Conservation (phyloP, 176 grass and related monocot species). For the Dendrocalamus sinicus region DNA sequence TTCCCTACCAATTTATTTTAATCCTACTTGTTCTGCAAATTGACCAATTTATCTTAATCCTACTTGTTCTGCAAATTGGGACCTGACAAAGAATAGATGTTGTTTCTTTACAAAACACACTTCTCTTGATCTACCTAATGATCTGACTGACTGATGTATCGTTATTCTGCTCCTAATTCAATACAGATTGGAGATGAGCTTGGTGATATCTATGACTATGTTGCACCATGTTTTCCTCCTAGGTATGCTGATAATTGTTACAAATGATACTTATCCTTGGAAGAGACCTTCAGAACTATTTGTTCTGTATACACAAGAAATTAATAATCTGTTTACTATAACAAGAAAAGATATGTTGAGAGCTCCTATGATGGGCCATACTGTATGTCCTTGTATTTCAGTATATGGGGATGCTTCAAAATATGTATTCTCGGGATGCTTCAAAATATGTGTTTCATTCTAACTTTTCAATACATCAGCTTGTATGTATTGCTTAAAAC, state of each 20-base stretch:
- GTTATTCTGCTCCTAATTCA: constrained; percentile 34
- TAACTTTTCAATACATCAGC: constrained; percentile 21
- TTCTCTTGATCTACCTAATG: constrained; percentile 34
- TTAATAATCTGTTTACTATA: constrained; percentile 10
- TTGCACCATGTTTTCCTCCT: constrained; percentile 98
- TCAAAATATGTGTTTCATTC: not conserved
- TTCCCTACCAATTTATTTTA: constrained; percentile 23
- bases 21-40: constrained; percentile 28
- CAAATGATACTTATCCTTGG: constrained; percentile 15
- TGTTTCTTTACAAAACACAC: constrained; percentile 24
- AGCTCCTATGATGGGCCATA: constrained; percentile 5
- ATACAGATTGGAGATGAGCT: constrained; percentile 97
- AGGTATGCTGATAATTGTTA: constrained; percentile 60
- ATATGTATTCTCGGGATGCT: not conserved
- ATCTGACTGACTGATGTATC: constrained; percentile 9
- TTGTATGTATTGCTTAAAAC: constrained; percentile 32
- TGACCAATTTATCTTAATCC: constrained; percentile 12
- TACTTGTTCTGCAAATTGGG: constrained; percentile 24
- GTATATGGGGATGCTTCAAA: not conserved
- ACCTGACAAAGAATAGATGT: constrained; percentile 23
- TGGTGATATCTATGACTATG: constrained; percentile 99
- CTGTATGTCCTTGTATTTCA: constrained; percentile 15
- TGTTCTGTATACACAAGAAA: constrained; percentile 20
- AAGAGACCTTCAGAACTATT: constrained; percentile 34
- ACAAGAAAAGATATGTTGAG: constrained; percentile 3